Conservation (phyloP, 495 filamentous ascomycete genomes). For the Penicillium dipodomyicola region DNA sequence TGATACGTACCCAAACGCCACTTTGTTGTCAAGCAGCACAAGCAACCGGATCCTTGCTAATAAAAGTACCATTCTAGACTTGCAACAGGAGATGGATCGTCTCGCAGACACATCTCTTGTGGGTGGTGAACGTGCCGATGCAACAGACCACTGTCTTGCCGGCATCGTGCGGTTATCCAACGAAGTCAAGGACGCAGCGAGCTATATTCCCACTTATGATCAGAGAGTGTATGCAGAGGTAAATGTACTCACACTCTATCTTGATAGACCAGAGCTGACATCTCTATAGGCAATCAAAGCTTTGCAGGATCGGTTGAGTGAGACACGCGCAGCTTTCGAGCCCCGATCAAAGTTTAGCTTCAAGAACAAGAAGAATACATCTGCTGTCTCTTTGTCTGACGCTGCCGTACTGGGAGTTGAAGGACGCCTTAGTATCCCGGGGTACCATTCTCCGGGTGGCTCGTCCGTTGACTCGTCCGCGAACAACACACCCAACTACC, state of each 20-base stretch:
- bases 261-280: background rate
- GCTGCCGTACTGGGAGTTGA: slow-evolving; percentile 52
- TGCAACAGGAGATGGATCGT: slow-evolving; percentile 61
- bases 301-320: slow-evolving; percentile 62
- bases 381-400: slow-evolving; percentile 56
- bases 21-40: background rate
- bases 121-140: slow-evolving; percentile 58
- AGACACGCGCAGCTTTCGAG: slow-evolving; percentile 54
- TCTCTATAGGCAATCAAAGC: slow-evolving; percentile 60
- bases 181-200: slow-evolving; percentile 65
- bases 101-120: slow-evolving; percentile 51
- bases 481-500: slow-evolving; percentile 51
- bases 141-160: slow-evolving; percentile 65
- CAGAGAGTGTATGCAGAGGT: slow-evolving; percentile 73
- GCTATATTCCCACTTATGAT: slow-evolving; percentile 72
- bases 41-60: background rate
- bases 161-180: slow-evolving; percentile 64
- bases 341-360: slow-evolving; percentile 73
- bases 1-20: background rate
- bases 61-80: slow-evolving; percentile 33
- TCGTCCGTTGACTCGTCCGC: slow-evolving; percentile 52
- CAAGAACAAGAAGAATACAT: slow-evolving; percentile 60
- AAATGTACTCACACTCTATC: slow-evolving; percentile 10
- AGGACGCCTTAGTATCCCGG: slow-evolving; percentile 42
- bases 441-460: slow-evolving; percentile 41